Evolutionary conservation across 1,284 basidiomycete species (phyloP), one percentile per base, ranked within the genome.

Genomic region (Apiotrichum veenhuisii): DNA sequence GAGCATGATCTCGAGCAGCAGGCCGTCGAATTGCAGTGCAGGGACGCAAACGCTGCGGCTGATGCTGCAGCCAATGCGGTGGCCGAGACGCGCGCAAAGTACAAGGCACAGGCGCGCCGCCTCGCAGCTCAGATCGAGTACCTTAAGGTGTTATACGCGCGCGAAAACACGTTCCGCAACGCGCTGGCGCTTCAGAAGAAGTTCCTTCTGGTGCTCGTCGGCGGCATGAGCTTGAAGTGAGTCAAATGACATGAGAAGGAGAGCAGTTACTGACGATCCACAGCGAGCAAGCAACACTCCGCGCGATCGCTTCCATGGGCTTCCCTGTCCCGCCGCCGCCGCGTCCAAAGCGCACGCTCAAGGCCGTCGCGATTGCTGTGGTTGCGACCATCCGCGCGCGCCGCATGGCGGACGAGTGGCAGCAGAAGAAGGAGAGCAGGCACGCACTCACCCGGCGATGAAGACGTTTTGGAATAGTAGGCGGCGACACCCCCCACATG

Each of bases 61-160:
- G 40, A 15, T 23, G 20, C 40, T 3, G 20, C 40, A 3, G 38
- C 38, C 3, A n/a, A 15, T 2, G 38, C 38, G 5, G 26, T 17
- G 9, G 45, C 30, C 18, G 33, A 36, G 33, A 48, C 20, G 2
- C 65, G 68, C 52, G 37, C 63, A 22, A 54, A 57, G 44, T 71
- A 69, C 66, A 70, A 74, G 61, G 49, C 58, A 26, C 69, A 74
- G 60, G 60, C 62, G 2, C 57, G 64, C 33, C 67, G 70, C 20
- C 61, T 76, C 5, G 69, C 71, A 0, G 61, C 63, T 26, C 71
- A 96, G 72, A 93, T 97, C 62, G 83, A 83, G 48, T 97, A 97
- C 76, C 82, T 98, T 62, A 95, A 98, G 74, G 87, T 88, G 47
- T 91, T 91, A 71, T 94, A 88, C 75, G 87, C 84, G 1, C 82